Percentiles rank a stretch among this genome's conserved stretches.
Conservation (phyloP, 2,329 filamentous ascomycete genomes). For the Lecanoromycetidae sp. region DNA sequence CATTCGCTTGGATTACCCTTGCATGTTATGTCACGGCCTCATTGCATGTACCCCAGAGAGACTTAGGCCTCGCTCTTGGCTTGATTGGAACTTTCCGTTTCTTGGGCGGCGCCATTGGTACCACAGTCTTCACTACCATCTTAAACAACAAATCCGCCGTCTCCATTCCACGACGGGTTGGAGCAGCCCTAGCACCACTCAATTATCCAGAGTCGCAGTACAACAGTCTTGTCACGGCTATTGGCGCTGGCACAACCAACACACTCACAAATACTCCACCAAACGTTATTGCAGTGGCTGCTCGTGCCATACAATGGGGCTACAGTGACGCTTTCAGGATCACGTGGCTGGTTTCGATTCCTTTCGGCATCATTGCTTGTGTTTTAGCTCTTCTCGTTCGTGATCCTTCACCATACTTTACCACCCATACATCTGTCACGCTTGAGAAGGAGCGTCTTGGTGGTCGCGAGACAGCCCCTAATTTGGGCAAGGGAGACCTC, state of each 20-base stretch:
- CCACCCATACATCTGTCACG: not conserved
- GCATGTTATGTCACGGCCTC: not conserved
- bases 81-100: not conserved
- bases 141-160: conserved; percentile 1
- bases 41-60: conserved; percentile 5
- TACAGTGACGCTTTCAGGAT: conserved; percentile 2
- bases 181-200: not conserved
- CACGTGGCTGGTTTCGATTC: not conserved
- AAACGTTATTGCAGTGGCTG: not conserved
- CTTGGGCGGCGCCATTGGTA: not conserved
- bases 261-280: not conserved
- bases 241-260: not conserved
- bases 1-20: not conserved
- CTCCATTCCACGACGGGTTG: not conserved
- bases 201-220: not conserved
- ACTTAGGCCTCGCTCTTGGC: not conserved
- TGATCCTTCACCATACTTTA: conserved; percentile 3
- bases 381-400: not conserved
- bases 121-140: conserved; percentile 1
- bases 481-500: not conserved
- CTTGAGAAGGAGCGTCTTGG: not conserved
- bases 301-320: not conserved
- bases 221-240: not conserved
- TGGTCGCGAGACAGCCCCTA: not conserved
- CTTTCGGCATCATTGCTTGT: not conserved